Conservation (phyloP, 805 yeast species). For the Suhomyces pyralidae region DNA sequence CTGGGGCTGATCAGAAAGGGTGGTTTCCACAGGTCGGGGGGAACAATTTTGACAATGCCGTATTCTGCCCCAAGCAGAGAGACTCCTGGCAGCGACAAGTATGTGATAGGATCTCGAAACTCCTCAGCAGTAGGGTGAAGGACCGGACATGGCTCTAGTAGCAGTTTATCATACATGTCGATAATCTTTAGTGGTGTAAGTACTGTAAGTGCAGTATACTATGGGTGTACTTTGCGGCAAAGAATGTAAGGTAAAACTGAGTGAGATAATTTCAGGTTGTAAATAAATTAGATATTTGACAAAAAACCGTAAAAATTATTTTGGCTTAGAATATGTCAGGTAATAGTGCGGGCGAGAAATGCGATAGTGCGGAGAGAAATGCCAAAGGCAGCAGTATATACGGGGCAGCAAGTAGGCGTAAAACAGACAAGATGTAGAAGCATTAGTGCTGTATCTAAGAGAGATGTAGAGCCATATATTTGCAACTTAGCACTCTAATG, state of each 20-base stretch:
- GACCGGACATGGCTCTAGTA: conserved; percentile 43
- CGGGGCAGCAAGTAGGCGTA: background rate
- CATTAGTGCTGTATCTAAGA: background rate
- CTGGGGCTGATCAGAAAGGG: conserved; percentile 52
- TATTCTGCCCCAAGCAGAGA: conserved; percentile 41
- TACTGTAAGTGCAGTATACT: background rate
- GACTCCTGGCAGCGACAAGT: conserved; percentile 41
- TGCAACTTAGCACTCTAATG: background rate
- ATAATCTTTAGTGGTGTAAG: background rate
- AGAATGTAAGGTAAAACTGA: background rate
- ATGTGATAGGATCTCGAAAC: conserved; percentile 49
- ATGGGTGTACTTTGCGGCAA: background rate
- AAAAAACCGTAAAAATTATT: background rate
- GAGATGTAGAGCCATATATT: background rate
- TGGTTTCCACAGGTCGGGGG: conserved; percentile 54
- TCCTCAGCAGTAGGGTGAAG: conserved; percentile 44
- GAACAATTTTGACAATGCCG: conserved; percentile 53
- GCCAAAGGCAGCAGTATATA: background rate
- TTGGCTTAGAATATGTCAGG: background rate
- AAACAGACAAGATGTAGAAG: background rate
- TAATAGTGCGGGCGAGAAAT: background rate
- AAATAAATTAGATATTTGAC: background rate
- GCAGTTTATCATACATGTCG: conserved; percentile 18
- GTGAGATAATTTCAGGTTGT: background rate
- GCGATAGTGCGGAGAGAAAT: background rate